These are phyloP conservation scores for Fusarium mexicanum DNA, from an alignment of 2,329 filamentous ascomycete genomes.

Conservation along the genomic window DNA sequence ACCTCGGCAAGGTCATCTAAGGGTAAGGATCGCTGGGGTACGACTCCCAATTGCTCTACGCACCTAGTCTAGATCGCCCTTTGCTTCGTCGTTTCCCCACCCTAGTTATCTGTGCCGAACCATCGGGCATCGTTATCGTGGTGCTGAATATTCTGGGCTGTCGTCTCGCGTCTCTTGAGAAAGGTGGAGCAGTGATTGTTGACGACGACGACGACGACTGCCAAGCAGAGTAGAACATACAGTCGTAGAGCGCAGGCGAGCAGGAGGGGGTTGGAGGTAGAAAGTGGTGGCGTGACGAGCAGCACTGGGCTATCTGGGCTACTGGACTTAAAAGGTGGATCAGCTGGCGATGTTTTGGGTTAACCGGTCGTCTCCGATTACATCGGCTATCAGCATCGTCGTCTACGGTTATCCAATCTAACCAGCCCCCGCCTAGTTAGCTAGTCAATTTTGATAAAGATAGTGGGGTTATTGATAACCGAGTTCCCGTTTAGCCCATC, in stretches of 20 bases:
- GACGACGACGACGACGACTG: background rate
- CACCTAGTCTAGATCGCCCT: background rate
- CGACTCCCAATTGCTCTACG: background rate
- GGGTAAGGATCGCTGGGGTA: background rate
- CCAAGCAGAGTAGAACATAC: background rate
- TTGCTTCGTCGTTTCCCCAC: background rate
- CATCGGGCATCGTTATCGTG: background rate
- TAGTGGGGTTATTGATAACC: background rate
- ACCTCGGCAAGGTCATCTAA: background rate
- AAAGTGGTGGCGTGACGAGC: background rate
- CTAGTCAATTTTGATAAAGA: background rate
- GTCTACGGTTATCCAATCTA: background rate
- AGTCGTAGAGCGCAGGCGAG: background rate
- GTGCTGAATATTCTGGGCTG: background rate
- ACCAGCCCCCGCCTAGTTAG: background rate
- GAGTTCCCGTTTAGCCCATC: background rate
- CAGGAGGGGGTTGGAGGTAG: background rate
- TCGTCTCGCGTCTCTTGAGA: background rate
- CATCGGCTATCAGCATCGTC: background rate
- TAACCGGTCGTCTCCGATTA: background rate
- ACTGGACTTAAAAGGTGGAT: background rate
- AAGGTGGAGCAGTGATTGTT: background rate
- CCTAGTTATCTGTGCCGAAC: accelerated
- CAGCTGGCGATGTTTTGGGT: background rate
- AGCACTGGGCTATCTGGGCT: background rate